Base-by-base conservation (phyloP, 2,329 filamentous ascomycete species). In the Sporothrix mexicana region DNA sequence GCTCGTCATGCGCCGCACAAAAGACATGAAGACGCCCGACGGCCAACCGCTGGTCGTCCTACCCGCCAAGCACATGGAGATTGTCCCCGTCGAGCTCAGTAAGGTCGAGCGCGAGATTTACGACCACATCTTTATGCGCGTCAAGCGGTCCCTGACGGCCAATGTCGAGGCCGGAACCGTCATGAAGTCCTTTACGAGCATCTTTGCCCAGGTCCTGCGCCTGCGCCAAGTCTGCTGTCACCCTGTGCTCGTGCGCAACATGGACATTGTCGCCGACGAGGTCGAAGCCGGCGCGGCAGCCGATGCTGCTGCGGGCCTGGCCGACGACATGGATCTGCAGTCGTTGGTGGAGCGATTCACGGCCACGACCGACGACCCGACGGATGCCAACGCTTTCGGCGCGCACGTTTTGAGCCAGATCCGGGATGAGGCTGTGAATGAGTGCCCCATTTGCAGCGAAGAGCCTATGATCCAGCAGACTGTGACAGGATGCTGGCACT, bases 401-500 rank as follows among this genome's bases (percentile, higher is more conserved):
- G 91, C 95, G 0, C 91, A 98, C 79, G 94, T 95, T 0, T 85
- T 99, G 15, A 90, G 92, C 74, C 94, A 98, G 80, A 99, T 99
- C 66, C 93, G 97, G 76, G 93, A 93, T 71, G 95, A 98, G 78
- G 91, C 93, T 0, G 89, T 92, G 73, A 92, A 92, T 74, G 96
- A 99, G 83, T 99, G 96, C 78, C 95, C 96, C 0, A 93, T 99
- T 70, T 99, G 96, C 82, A 90, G 93, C 3, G 95, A 98, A 80
- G 96, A 98, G 80, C 94, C 95, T 3, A 98, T 98, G 94, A 88
- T 93, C 55, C 92, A 98, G 71, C 95, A 97, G 79, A 92, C 93
- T 0, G 96, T 99, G 1, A 98, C 96, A 0, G 93, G 94, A 0
- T 99, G 96, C 82, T 99, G 96, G 94, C 96, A 99, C 81, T 97